phyloP scores from a whole-genome alignment of 1,139 yeast species.

The Protomyces pachydermus region DNA sequence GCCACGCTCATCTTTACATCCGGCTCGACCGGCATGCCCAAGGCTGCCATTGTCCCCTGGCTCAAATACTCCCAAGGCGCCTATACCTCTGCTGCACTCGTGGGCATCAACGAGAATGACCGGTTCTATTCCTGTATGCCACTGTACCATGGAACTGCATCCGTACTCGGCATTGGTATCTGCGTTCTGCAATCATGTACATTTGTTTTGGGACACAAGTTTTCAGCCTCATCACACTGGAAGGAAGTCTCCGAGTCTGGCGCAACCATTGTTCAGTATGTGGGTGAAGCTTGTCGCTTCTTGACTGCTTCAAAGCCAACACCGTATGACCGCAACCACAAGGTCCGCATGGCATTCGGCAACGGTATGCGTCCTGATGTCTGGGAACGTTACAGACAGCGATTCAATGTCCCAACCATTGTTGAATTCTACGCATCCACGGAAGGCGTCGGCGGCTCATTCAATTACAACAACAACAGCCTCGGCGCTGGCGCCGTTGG shows the following conservation, averaged over 20 bases:
- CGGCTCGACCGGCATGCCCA: constrained; percentile 94
- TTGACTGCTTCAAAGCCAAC: constrained; percentile 59
- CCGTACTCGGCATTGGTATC: constrained; percentile 53
- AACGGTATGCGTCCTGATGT: constrained; percentile 91
- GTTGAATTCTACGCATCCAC: constrained; percentile 95
- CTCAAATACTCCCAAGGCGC: constrained; percentile 63
- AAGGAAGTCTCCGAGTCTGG: constrained; percentile 68
- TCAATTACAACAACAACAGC: constrained; percentile 71
- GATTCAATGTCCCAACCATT: constrained; percentile 68
- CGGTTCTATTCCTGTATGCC: constrained; percentile 91
- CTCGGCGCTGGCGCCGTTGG: constrained; percentile 88
- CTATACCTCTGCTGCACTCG: constrained; percentile 65
- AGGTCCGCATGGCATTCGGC: constrained; percentile 72
- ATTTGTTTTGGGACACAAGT: constrained; percentile 72
- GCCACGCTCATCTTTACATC: constrained; percentile 80
- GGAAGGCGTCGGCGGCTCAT: constrained; percentile 88
- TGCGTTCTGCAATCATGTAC: constrained; percentile 55
- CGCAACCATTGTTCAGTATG: constrained; percentile 85
- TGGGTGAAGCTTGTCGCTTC: constrained; percentile 93
- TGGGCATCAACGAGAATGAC: constrained; percentile 53
- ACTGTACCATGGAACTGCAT: constrained; percentile 85
- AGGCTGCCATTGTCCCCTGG: constrained; percentile 93
- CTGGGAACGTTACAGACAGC: constrained; percentile 71
- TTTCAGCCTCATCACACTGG: constrained; percentile 85
- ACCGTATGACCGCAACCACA: constrained; percentile 63